Evolutionary conservation across 2,329 filamentous ascomycete species (phyloP).

Genomic region (Scedosporium apiospermum): DNA sequence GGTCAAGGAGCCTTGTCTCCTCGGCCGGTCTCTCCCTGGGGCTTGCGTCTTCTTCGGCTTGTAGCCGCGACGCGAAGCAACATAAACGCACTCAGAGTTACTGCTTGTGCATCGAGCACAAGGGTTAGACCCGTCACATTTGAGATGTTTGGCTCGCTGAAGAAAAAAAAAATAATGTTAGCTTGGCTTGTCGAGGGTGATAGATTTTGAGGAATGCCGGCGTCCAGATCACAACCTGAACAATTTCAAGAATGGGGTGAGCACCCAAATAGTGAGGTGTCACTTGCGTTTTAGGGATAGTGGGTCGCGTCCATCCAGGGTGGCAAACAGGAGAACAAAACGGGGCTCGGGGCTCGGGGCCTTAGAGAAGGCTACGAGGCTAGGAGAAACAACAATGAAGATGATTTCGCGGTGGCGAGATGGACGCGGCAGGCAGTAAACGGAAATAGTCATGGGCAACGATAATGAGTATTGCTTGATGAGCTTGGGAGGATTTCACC

Average conservation of each 20-base stretch:
- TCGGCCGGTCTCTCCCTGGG: constrained; percentile 40
- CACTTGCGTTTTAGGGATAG: neutral
- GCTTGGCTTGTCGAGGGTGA: neutral
- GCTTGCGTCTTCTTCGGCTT: constrained; percentile 31
- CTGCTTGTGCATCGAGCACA: constrained; percentile 57
- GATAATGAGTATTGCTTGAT: too few species aligned
- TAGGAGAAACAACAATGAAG: too few species aligned
- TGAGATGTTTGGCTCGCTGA: constrained; percentile 59
- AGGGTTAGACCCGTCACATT: constrained; percentile 62
- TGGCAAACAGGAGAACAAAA: neutral
- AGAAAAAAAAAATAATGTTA: neutral
- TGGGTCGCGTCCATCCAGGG: neutral
- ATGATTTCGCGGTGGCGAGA: too few species aligned
- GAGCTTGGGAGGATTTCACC: constrained; percentile 16
- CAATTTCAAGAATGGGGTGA: neutral
- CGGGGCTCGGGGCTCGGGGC: neutral
- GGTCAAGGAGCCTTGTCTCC: neutral
- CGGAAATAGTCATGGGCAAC: too few species aligned
- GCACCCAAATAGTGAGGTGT: neutral
- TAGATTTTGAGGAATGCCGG: neutral
- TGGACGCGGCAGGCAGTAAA: too few species aligned
- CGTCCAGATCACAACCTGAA: neutral
- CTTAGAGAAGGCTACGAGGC: too few species aligned
- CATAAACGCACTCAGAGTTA: constrained; percentile 57
- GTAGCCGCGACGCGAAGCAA: constrained; percentile 66